Evolutionary conservation across 441 rosid genomes (phyloP).

Genomic region (Eutrema salsugineum): DNA sequence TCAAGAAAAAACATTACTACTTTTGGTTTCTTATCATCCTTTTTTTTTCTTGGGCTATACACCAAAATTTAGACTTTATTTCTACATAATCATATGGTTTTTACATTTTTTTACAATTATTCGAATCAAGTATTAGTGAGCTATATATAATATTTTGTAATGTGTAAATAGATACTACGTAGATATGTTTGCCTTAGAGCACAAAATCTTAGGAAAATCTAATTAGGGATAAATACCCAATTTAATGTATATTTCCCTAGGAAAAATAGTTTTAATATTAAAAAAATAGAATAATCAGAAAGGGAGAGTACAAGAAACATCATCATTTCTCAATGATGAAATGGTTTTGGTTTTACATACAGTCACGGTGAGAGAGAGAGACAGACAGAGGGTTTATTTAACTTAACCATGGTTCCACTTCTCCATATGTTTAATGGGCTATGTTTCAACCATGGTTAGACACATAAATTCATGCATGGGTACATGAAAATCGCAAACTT

Average conservation of each 20-base stretch:
- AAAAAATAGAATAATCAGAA: constrained; percentile 6
- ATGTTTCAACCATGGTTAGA: constrained; percentile 30
- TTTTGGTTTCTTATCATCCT: constrained; percentile 5
- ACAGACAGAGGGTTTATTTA: background rate
- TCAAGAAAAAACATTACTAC: constrained; percentile 30
- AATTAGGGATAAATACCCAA: constrained; percentile 37
- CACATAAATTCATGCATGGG: constrained; percentile 28
- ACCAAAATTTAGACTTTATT: background rate
- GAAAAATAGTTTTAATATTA: constrained; percentile 5
- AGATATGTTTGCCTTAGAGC: background rate
- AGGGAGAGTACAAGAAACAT: constrained; percentile 55
- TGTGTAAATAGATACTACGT: background rate
- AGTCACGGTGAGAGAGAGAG: background rate
- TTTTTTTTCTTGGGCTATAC: constrained; percentile 7
- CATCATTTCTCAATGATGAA: constrained; percentile 92
- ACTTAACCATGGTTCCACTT: constrained; percentile 39
- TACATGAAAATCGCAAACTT: constrained; percentile 33
- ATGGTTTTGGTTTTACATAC: constrained; percentile 29
- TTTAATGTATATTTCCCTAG: background rate
- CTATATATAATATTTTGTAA: background rate
- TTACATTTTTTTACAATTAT: background rate
- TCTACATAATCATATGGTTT: background rate
- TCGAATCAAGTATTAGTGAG: background rate
- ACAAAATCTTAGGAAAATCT: constrained; percentile 7
- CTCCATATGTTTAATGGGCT: constrained; percentile 15